Evolutionary conservation across 2,329 filamentous ascomycete species (phyloP), one percentile per base, ranked within the genome.

Genomic region (Cladosporium halotolerans): DNA sequence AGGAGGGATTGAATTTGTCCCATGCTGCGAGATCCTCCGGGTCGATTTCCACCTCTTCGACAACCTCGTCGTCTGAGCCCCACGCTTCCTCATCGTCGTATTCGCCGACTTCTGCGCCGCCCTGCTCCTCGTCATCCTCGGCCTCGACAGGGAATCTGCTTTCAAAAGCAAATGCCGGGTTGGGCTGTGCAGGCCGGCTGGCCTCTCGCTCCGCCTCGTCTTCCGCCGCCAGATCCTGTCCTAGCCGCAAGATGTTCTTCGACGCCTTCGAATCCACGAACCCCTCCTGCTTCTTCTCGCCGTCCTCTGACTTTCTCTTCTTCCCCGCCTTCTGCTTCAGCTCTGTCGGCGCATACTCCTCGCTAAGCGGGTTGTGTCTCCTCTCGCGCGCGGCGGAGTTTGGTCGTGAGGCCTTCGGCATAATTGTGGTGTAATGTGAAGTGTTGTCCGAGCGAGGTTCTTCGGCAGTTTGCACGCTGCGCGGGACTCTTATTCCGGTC

Each of bases 221-320:
- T 69, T 97, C 92, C 40, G 93, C 89, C 11, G 83, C 85, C 11
- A 99, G 77, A 66, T 96, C 89, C 64, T 91, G 87, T 52, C 92
- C 92, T 63, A 97, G 89, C 61, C 87, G 83, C 56, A 99, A 69
- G 68, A 99, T 99, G 64, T 89, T 90, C 62, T 85, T 81, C 54
- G 92, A 96, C 14, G 91, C 84, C 68, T 89, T 91, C 55, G 90
- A 84, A 70, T 96, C 91, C 57, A 99, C 83, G 65, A 86, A 97
- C 59, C 79, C 76, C 57, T 87, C 82, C 48, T 66, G 56, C 33
- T 56, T 81, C 79, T 79, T 77, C 32, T 80, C 77, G 33, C 83
- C 79, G 36, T 71, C 65, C 46, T 68, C 68, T 52, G 76, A 80
- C 70, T 83, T 86, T 59, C 75, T 89, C 64, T 77, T 78, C 61